phyloP scores from a whole-genome alignment of 2,329 filamentous ascomycete species.

The Pestalotiopsis sp. region DNA sequence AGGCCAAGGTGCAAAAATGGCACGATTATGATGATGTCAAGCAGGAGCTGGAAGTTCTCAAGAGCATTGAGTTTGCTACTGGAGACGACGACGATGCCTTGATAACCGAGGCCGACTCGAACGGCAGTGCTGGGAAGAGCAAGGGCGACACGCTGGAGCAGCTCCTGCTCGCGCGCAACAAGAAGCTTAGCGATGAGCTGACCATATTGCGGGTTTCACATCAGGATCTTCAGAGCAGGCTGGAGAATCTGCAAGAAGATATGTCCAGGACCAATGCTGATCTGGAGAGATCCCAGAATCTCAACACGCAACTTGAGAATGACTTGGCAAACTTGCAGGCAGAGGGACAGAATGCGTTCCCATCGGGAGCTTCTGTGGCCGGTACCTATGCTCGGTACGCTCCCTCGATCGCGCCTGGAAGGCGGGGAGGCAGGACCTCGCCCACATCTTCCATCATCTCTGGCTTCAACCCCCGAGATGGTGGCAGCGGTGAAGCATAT shows the following conservation, averaged over 20 bases:
- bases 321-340: slow-evolving; percentile 88
- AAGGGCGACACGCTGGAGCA: slow-evolving; percentile 87
- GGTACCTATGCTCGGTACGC: slow-evolving; percentile 88
- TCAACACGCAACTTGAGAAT: slow-evolving; percentile 89
- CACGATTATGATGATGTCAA: slow-evolving; percentile 95
- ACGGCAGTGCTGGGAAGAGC: slow-evolving; percentile 54
- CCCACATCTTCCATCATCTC: slow-evolving; percentile 98
- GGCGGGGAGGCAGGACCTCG: slow-evolving; percentile 72
- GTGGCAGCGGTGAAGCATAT: slow-evolving; percentile 60
- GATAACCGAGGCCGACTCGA: slow-evolving; percentile 44
- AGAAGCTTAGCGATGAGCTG: slow-evolving; percentile 92
- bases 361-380: slow-evolving; percentile 88
- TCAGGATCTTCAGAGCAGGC: slow-evolving; percentile 80
- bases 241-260: slow-evolving; percentile 82
- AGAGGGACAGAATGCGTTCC: slow-evolving; percentile 80
- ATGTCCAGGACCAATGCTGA: slow-evolving; percentile 83
- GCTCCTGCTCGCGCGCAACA: slow-evolving; percentile 88
- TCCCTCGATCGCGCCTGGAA: slow-evolving; percentile 59
- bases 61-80: slow-evolving; percentile 96
- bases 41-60: slow-evolving; percentile 92
- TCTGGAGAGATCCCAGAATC: slow-evolving; percentile 78
- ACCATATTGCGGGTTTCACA: slow-evolving; percentile 92
- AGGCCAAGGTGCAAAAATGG: slow-evolving; percentile 83
- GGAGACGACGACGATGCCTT: slow-evolving; percentile 76
- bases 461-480: slow-evolving; percentile 77